Evolutionary conservation across 768 basidiomycete genomes (phyloP).

Genomic region (Neoboletus brunneissimus): DNA sequence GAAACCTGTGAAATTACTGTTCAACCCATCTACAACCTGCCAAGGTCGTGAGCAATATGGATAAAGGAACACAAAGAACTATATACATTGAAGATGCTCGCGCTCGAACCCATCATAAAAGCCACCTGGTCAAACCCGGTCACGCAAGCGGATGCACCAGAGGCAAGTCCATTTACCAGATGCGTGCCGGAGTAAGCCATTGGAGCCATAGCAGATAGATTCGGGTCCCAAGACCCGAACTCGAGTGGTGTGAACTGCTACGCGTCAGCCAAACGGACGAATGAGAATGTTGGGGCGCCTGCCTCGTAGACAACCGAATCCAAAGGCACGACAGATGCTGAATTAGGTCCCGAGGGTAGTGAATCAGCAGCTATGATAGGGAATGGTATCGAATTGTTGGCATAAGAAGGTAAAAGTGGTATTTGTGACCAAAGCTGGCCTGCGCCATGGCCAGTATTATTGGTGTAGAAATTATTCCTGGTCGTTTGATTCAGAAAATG

Average conservation of each 20-base stretch:
- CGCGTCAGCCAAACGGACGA: background rate
- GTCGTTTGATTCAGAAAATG: constrained; percentile 72
- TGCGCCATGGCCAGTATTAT: constrained; percentile 62
- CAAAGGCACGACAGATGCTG: constrained; percentile 38
- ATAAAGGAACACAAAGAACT: background rate
- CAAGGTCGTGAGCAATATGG: constrained; percentile 14
- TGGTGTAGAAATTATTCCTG: constrained; percentile 56
- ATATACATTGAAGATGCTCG: constrained; percentile 62
- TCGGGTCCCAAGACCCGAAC: constrained; percentile 72
- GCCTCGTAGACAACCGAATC: constrained; percentile 60
- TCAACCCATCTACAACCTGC: constrained; percentile 49
- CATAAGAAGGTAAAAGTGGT: constrained; percentile 48
- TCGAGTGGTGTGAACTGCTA: constrained; percentile 59
- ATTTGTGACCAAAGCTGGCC: constrained; percentile 67
- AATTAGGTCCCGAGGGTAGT: constrained; percentile 42
- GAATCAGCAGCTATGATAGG: constrained; percentile 65
- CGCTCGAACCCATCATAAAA: constrained; percentile 75
- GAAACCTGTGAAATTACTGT: constrained; percentile 33
- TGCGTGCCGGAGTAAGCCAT: constrained; percentile 63
- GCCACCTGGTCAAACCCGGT: constrained; percentile 71
- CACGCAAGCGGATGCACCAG: constrained; percentile 58
- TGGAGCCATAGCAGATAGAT: constrained; percentile 66
- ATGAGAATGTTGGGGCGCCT: constrained; percentile 15
- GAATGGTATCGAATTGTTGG: constrained; percentile 52
- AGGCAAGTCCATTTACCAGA: constrained; percentile 53